Base-by-base conservation (phyloP, 192 early-diverging fungal genomes). In the Linnemannia exigua region DNA sequence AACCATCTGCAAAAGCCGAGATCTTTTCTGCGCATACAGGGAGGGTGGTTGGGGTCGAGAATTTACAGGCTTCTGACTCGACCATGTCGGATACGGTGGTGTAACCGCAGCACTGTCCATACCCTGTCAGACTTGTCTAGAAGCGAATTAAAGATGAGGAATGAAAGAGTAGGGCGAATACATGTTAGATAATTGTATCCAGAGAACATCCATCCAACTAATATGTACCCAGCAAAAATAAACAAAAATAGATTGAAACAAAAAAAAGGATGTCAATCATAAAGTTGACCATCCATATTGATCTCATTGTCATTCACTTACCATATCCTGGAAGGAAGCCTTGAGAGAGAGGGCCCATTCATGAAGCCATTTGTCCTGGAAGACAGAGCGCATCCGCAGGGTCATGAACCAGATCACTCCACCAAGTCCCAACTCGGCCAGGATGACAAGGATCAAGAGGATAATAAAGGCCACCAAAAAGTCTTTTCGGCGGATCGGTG, bases 361-460 rank as follows among this genome's bases (percentile, higher is more conserved):
- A 31, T 63, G 7, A 4, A 38, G 2, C 88, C 88, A 89, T 20
- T 81, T 72, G 17, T 71, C 41, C n/a, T 67, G 41, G 66, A 75
- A 87, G 8, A 77, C 47, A 61, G 69, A 63, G 46, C 84, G 70
- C 82, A 87, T 87, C 15, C 86, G 68, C 33, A 89, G 74, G 36
- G 88, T 87, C 70, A 76, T 79, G 79, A 89, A 89, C 88, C 88
- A 89, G 71, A 89, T 84, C 9, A 66, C 47, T 12, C 79, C 88
- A 47, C 88, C 88, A 17, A 89, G 36, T 15, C 67, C 72, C 72
- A 89, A 47, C 47, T 87, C 75, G n/a, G 79, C 81, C 22, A 75
- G 1, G 50, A 81, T 61, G 58, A 61, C 69, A 3, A 48, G 41
- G 38, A 86, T 75, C 73, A 85, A 17, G 31, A 85, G 37, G 33